These are phyloP conservation scores for Phaeoacremonium minimum DNA, from an alignment of 2,329 filamentous ascomycete genomes.

Conservation along the genomic window DNA sequence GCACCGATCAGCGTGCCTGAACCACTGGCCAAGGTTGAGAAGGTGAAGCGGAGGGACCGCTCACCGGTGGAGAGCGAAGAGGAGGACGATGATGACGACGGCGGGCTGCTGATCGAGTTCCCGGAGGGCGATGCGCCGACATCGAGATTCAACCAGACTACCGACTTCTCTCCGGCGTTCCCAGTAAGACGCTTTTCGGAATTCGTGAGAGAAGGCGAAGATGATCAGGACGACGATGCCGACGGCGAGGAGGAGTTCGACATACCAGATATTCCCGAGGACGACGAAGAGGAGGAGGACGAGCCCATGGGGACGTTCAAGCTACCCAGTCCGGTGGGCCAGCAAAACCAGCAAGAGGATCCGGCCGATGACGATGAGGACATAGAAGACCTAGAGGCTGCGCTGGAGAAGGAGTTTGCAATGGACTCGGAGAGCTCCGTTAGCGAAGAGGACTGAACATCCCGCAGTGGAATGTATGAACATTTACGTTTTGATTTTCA, in stretches of 20 bases:
- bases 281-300: conserved; percentile 37
- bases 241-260: conserved; percentile 40
- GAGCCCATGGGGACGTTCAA: conserved; percentile 38
- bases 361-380: conserved; percentile 19
- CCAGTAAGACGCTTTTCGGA: conserved; percentile 48
- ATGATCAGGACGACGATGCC: conserved; percentile 35
- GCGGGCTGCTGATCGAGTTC: conserved; percentile 55
- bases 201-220: conserved; percentile 40
- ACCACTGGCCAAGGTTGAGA: conserved; percentile 6
- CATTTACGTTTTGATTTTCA: too few relatives aligned
- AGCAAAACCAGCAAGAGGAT: conserved; percentile 6
- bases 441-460: conserved; percentile 62
- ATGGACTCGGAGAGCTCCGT: conserved; percentile 59
- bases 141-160: conserved; percentile 18
- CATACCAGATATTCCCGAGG: conserved; percentile 2
- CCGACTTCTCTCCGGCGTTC: conserved; percentile 46
- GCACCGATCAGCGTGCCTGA: neutral
- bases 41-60: conserved; percentile 9
- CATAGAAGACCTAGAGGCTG: conserved; percentile 49
- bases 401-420: conserved; percentile 50
- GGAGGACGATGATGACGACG: conserved; percentile 48
- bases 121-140: conserved; percentile 41
- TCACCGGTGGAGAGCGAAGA: conserved; percentile 6
- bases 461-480: too few relatives aligned
- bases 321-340: conserved; percentile 48